Evolutionary conservation across 2,329 filamentous ascomycete species (phyloP), one percentile per base, ranked within the genome.

Genomic region (Calonectria ilicicola): DNA sequence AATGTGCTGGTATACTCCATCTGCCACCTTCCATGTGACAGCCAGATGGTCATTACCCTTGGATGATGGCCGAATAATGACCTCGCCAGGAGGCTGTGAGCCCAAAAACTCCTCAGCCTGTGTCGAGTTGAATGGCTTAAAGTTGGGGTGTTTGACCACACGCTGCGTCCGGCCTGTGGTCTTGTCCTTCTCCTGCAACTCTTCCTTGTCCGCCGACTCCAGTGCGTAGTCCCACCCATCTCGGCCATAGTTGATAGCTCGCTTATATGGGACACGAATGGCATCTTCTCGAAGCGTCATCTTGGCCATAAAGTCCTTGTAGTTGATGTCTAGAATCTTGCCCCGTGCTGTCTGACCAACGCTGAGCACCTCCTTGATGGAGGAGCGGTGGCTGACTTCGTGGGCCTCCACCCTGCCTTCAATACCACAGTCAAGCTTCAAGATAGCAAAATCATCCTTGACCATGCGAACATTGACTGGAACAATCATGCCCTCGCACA

Each of bases 101-200:
- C 95, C 95, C 38, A 99, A 90, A 82, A 93, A 98, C 83, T 98
- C 95, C 84, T 98, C 95, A 1, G 97, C 97, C 84, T 98, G 95
- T 2, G 92, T 92, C 35, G 95, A 91, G 84, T 98, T 98, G 89
- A 97, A 98, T 0, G 95, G 93, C 78, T 93, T 94, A 90, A 98
- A 99, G 19, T 98, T 91, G 29, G 97, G 96, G 82, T 99, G 97
- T 84, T 99, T 99, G 87, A 99, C 97, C 72, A 99, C 97, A 82
- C 97, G 92, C 83, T 98, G 95, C 2, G 94, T 93, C 63, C 97
- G 94, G 17, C 95, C 95, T 21, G 94, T 94, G 14, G 91, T 91
- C 81, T 95, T 94, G 81, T 97, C 95, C 85, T 96, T 98, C 83
- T 97, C 95, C 68, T 93, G 92, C 75, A 97, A 87, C 70, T 94